phyloP scores from a whole-genome alignment of 495 filamentous ascomycete genomes.

The Penicillium mononematosum region DNA sequence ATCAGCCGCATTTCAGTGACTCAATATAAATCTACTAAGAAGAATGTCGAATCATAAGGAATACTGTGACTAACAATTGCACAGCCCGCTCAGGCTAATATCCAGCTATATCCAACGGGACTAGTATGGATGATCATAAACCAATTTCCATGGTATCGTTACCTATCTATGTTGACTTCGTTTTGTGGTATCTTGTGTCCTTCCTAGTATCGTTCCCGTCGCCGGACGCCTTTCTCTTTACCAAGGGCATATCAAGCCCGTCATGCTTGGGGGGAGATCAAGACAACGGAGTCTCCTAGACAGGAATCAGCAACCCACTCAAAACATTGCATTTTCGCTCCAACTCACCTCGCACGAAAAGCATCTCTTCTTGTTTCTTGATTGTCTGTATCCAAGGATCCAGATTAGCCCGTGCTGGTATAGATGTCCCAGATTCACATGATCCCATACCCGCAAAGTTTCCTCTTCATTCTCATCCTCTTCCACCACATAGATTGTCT shows the following conservation, averaged over 20 bases:
- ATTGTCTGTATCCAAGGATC: slow-evolving; percentile 61
- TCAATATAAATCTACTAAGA: slow-evolving; percentile 11
- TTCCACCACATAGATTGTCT: slow-evolving; percentile 88
- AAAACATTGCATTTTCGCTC: neutral
- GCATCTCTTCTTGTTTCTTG: slow-evolving; percentile 96
- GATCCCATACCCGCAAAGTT: slow-evolving; percentile 56
- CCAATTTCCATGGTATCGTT: slow-evolving; percentile 34
- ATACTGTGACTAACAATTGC: slow-evolving; percentile 15
- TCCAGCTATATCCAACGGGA: slow-evolving; percentile 7
- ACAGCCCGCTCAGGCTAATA: neutral
- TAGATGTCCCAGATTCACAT: slow-evolving; percentile 4
- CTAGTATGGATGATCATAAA: slow-evolving; percentile 17
- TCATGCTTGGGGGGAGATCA: slow-evolving; percentile 79
- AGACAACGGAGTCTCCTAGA: slow-evolving; percentile 89
- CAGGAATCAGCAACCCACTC: slow-evolving; percentile 13
- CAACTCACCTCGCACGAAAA: slow-evolving; percentile 90
- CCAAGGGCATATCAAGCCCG: slow-evolving; percentile 20
- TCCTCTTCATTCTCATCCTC: slow-evolving; percentile 85
- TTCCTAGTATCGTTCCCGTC: slow-evolving; percentile 18
- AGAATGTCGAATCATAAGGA: slow-evolving; percentile 20
- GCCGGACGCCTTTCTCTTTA: slow-evolving; percentile 27
- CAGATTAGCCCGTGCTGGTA: slow-evolving; percentile 15
- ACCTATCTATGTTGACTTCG: slow-evolving; percentile 30
- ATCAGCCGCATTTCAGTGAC: slow-evolving; percentile 1
- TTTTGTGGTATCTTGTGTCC: slow-evolving; percentile 26